Evolutionary conservation across 2,329 filamentous ascomycete species (phyloP).

Genomic region (Rutstroemia sp.): DNA sequence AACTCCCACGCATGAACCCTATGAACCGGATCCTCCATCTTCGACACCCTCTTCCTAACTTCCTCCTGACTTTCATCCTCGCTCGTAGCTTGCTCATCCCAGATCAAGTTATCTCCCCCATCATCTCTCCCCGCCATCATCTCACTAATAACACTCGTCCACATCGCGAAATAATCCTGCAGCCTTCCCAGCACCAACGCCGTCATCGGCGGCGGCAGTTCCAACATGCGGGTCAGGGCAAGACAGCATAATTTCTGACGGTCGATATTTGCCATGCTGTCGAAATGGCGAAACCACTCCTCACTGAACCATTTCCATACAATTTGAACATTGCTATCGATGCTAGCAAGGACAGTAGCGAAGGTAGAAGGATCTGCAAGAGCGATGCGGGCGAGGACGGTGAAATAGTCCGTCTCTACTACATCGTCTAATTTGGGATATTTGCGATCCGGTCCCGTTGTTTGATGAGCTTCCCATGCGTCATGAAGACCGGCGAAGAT

Average conservation of each 20-base stretch:
- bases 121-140: slow-evolving; percentile 53
- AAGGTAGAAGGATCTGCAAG: slow-evolving; percentile 68
- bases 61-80: slow-evolving; percentile 52
- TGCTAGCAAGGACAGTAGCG: slow-evolving; percentile 44
- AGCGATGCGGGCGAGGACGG: slow-evolving; percentile 70
- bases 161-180: slow-evolving; percentile 69
- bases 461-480: slow-evolving; percentile 68
- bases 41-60: slow-evolving; percentile 44
- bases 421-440: slow-evolving; percentile 63
- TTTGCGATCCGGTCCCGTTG: slow-evolving; percentile 70
- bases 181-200: slow-evolving; percentile 51
- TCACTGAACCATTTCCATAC: slow-evolving; percentile 52
- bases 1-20: slow-evolving; percentile 57
- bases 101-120: slow-evolving; percentile 45
- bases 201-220: slow-evolving; percentile 46
- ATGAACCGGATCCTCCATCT: slow-evolving; percentile 58
- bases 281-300: slow-evolving; percentile 64
- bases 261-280: slow-evolving; percentile 57
- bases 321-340: slow-evolving; percentile 34
- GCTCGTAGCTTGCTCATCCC: slow-evolving; percentile 34
- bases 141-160: slow-evolving; percentile 63
- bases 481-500: slow-evolving; percentile 61
- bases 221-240: slow-evolving; percentile 63
- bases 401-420: slow-evolving; percentile 78
- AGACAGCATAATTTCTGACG: slow-evolving; percentile 66